A percentile compares a stretch with the other conserved stretches of the same genome.
These are phyloP conservation scores for Neurospora sp. DNA, from an alignment of 495 filamentous ascomycete species.

Conservation along the genomic window DNA sequence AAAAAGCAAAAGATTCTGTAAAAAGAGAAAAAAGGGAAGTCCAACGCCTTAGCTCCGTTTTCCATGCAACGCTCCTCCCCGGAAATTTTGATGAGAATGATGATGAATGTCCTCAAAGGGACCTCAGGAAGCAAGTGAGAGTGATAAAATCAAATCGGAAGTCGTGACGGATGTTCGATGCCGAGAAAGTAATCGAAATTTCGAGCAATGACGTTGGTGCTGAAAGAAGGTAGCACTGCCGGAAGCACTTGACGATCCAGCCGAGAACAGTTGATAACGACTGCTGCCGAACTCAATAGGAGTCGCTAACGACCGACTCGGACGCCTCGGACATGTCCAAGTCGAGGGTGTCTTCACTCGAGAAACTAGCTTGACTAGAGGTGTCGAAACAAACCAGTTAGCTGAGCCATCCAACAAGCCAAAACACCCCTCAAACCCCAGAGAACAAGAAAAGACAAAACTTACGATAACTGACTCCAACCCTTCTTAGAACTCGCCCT, in stretches of 20 bases:
- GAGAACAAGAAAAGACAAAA: not conserved
- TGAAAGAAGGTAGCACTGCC: not conserved
- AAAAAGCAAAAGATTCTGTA: not conserved
- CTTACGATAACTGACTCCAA: conserved; percentile 12
- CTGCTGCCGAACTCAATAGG: not conserved
- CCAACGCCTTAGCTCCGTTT: not conserved
- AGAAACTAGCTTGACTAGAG: conserved; percentile 6
- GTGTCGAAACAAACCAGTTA: not conserved
- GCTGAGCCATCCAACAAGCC: not conserved
- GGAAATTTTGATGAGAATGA: not conserved
- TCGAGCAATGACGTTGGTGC: not conserved
- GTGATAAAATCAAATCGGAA: not conserved
- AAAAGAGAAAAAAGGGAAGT: not conserved
- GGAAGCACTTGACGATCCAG: not conserved
- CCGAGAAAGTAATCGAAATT: not conserved
- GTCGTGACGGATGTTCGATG: not conserved
- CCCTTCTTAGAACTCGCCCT: conserved; percentile 8
- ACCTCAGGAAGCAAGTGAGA: not conserved
- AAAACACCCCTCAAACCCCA: not conserved
- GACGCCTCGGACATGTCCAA: not conserved
- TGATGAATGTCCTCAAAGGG: not conserved
- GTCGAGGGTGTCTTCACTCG: conserved; percentile 8
- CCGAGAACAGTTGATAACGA: not conserved
- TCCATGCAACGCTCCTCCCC: not conserved
- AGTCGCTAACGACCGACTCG: not conserved